Percentiles rank a stretch among this genome's conserved stretches.
These are phyloP conservation scores for Acer campestre DNA, from an alignment of 345 rosid species.

Conservation along the genomic window DNA sequence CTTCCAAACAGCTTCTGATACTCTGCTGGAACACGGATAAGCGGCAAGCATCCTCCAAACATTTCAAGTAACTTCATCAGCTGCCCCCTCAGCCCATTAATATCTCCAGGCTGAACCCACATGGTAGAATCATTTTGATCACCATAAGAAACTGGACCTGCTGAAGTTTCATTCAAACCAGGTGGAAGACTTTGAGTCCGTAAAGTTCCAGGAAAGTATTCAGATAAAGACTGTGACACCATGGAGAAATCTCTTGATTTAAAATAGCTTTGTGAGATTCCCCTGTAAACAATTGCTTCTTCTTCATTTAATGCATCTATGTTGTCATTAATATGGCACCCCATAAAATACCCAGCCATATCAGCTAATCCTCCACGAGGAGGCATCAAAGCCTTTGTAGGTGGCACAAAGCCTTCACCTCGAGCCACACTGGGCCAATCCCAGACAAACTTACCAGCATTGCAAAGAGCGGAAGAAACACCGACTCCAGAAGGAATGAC, in stretches of 20 bases:
- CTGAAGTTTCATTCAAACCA: slow-evolving; percentile 48
- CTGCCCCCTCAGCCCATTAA: slow-evolving; percentile 77
- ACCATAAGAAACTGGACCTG: slow-evolving; percentile 35
- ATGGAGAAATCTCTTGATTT: slow-evolving; percentile 61
- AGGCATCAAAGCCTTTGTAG: slow-evolving; percentile 42
- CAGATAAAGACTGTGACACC: slow-evolving; percentile 58
- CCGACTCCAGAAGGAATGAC: slow-evolving; percentile 85
- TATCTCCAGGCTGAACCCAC: slow-evolving; percentile 96
- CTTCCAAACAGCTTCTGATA: slow-evolving; percentile 79
- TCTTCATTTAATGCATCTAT: slow-evolving; percentile 62
- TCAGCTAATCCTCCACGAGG: slow-evolving; percentile 44
- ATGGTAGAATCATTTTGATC: slow-evolving; percentile 63
- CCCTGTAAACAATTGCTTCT: slow-evolving; percentile 72
- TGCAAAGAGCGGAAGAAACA: slow-evolving; percentile 84
- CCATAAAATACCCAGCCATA: slow-evolving; percentile 52
- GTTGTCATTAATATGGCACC: slow-evolving; percentile 49
- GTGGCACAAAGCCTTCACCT: slow-evolving; percentile 88
- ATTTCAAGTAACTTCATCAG: slow-evolving; percentile 81
- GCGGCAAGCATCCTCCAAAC: slow-evolving; percentile 81
- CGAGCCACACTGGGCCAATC: slow-evolving; percentile 96
- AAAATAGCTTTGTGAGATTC: slow-evolving; percentile 56
- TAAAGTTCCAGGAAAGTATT: slow-evolving; percentile 38
- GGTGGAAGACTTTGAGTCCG: slow-evolving; percentile 66
- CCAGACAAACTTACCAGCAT: slow-evolving; percentile 95
- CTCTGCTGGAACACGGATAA: slow-evolving; percentile 69